These are phyloP conservation scores for Xylaria sp. DNA, from an alignment of 2,329 filamentous ascomycete genomes.

Conservation along the genomic window DNA sequence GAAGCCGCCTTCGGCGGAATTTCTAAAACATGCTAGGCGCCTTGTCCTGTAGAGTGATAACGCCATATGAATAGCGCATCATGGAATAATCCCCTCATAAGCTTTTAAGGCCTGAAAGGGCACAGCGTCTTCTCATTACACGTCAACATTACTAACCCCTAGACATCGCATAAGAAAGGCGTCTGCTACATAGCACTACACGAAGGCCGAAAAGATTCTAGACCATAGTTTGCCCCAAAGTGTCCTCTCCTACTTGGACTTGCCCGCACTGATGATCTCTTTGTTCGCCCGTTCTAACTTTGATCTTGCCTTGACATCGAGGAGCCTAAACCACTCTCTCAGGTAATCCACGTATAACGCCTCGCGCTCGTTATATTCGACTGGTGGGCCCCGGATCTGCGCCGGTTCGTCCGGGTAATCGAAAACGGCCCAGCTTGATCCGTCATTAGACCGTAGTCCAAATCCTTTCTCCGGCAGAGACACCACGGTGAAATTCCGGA, in stretches of 20 bases:
- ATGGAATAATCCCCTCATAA: not conserved
- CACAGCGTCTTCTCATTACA: slow-evolving; percentile 14
- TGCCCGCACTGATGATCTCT: slow-evolving; percentile 49
- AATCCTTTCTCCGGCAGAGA: slow-evolving; percentile 66
- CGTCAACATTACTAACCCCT: not conserved
- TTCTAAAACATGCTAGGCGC: not conserved
- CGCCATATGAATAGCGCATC: not conserved
- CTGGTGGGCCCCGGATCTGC: slow-evolving; percentile 69
- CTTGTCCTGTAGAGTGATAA: not conserved
- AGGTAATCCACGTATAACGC: slow-evolving; percentile 61
- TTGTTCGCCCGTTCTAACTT: slow-evolving; percentile 63
- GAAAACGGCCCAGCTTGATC: slow-evolving; percentile 72
- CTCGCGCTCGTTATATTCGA: slow-evolving; percentile 66
- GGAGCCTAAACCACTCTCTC: slow-evolving; percentile 59
- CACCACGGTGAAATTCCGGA: slow-evolving; percentile 66
- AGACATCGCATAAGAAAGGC: not conserved
- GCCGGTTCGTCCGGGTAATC: slow-evolving; percentile 58
- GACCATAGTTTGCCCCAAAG: slow-evolving; percentile 2
- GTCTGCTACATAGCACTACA: slow-evolving; percentile 11
- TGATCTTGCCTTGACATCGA: slow-evolving; percentile 59
- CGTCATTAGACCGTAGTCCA: slow-evolving; percentile 64
- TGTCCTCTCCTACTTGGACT: slow-evolving; percentile 36
- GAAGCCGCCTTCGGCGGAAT: no score
- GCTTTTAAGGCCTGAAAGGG: not conserved
- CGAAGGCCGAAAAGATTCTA: not conserved